Base-by-base conservation (phyloP, 2,329 filamentous ascomycete genomes). In the Paecilomyces formosus region DNA sequence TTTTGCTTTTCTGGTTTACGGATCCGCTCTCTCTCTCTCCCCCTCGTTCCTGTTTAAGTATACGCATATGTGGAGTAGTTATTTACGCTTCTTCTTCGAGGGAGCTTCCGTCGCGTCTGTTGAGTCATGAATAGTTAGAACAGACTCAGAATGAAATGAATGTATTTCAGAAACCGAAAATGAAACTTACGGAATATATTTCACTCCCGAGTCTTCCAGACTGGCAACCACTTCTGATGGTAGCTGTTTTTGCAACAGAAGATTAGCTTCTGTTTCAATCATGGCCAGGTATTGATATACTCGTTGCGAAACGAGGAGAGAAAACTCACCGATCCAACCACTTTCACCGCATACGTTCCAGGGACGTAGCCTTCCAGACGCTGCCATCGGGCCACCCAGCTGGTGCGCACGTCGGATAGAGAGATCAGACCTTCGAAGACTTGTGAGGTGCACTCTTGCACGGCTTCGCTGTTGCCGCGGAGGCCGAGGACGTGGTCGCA, bases 361-460 rank as follows among this genome's bases (percentile, higher is more conserved):
- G 86, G 84, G 56, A 94, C 88, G 74, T 96, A 97, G 57, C 85
- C 85, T 72, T 97, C 90, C 60, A 99, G 78, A 8, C 94, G 85
- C 81, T 97, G 92, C 88, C 92, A 97, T 72, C 90, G 90, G n/a
- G 93, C 92, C 54, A 97, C 90, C 94, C 94, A 99, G 69, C 90
- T 95, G 65, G 82, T 84, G 51, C 79, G 78, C n/a, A 92, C 92
- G 72, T 97, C 88, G 54, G 88, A 85, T 39, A 97, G 82, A 49
- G 90, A 86, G 72, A 97, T 90, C 63, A 97, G 78, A 54, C 94
- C 94, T 74, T 99, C 94, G 72, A 94, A 99, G 64, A 97, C 92
- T 70, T 93, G 90, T 13, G 91, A 96, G 21, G 94, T 99, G 83
- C 92, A 97, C 78, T 92, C 90, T 71, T 90, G 86, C 69, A 97